Conservation (phyloP, 73 alveolate species). For the Breviolum minutum region DNA sequence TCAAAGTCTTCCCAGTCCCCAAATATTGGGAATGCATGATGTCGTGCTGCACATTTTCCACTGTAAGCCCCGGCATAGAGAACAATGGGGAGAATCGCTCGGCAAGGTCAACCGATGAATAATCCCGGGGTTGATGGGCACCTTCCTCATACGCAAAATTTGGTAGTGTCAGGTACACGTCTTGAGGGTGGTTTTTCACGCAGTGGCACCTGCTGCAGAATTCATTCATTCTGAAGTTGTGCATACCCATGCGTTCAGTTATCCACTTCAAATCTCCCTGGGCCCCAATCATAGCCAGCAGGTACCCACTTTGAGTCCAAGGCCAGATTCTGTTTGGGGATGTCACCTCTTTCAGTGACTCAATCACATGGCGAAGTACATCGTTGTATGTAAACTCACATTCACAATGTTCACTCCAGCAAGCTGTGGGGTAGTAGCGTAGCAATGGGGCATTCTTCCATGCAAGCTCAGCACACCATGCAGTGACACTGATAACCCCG, state of each 20-base stretch:
- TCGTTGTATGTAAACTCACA: neutral
- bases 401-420: neutral
- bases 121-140: neutral
- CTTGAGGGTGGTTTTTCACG: neutral
- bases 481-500: neutral
- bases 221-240: neutral
- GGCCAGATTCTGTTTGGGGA: neutral
- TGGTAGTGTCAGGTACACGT: neutral
- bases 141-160: neutral
- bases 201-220: neutral
- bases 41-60: neutral
- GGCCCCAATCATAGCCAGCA: neutral
- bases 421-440: neutral
- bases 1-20: neutral
- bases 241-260: neutral
- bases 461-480: neutral
- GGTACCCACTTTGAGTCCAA: neutral
- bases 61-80: neutral
- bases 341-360: neutral
- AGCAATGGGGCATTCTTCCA: neutral
- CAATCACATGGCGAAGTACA: neutral
- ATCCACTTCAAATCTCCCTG: constrained; percentile 10
- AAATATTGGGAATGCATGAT: neutral
- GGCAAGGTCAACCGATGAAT: neutral
- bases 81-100: neutral